phyloP scores from a whole-genome alignment of 179 eudicot genomes.

The Sideroxylon spinosum region DNA sequence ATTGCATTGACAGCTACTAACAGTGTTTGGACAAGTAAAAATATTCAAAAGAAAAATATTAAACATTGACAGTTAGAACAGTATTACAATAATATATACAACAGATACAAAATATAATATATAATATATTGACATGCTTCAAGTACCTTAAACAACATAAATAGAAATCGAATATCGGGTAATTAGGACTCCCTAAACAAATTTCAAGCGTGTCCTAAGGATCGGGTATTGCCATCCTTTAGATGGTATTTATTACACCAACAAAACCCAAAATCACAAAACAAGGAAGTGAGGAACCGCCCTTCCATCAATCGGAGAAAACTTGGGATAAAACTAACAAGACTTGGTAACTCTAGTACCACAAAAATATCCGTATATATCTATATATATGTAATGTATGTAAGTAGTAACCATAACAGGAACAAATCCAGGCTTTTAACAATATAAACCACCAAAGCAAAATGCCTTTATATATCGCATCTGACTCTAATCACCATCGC shows the following conservation, averaged over 20 bases:
- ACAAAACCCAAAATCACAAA: neutral
- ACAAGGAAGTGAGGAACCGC: neutral
- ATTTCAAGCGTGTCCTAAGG: too few relatives aligned
- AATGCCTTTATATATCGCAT: conserved; percentile 9
- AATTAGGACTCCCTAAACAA: too few relatives aligned
- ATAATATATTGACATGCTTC: too few relatives aligned
- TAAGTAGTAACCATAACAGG: neutral
- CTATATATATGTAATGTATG: neutral
- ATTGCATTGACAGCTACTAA: too few relatives aligned
- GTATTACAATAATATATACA: too few relatives aligned
- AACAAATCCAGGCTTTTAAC: conserved; percentile 16
- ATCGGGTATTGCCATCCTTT: too few relatives aligned
- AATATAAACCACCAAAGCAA: conserved; percentile 14
- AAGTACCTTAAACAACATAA: too few relatives aligned
- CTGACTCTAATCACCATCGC: neutral
- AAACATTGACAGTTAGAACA: too few relatives aligned
- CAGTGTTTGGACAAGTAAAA: too few relatives aligned
- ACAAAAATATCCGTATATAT: neutral
- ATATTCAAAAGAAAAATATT: too few relatives aligned
- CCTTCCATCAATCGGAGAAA: neutral
- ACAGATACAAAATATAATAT: too few relatives aligned
- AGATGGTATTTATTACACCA: neutral
- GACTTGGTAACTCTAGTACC: neutral
- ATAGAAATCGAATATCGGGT: too few relatives aligned
- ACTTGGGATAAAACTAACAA: neutral